phyloP scores from a whole-genome alignment of 108 stramenopile genomes.

The Cyclotella choctawhatcheeana region DNA sequence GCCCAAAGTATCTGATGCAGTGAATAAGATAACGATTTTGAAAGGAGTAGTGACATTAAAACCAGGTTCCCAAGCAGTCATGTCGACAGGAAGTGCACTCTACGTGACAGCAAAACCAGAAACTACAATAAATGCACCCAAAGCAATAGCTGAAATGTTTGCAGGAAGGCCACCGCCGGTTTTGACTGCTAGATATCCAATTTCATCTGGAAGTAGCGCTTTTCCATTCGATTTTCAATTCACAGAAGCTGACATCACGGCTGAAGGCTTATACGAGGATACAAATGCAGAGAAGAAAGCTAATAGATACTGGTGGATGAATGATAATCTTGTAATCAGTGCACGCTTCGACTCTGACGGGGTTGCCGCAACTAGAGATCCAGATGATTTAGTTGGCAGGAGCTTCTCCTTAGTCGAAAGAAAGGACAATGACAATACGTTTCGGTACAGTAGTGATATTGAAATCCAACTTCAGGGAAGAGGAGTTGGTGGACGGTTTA shows the following conservation, averaged over 20 bases:
- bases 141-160: slow-evolving; percentile 49
- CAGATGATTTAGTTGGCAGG: slow-evolving; percentile 64
- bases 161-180: slow-evolving; percentile 68
- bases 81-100: slow-evolving; percentile 29
- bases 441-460: neutral
- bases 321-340: slow-evolving; percentile 59
- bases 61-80: neutral
- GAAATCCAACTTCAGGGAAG: slow-evolving; percentile 14
- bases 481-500: slow-evolving; percentile 26
- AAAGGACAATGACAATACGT: neutral
- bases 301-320: slow-evolving; percentile 47
- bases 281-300: slow-evolving; percentile 10
- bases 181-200: slow-evolving; percentile 46
- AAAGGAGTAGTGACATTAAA: neutral
- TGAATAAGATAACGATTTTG: neutral
- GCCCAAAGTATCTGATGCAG: neutral
- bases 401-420: neutral
- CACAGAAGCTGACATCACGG: slow-evolving; percentile 45
- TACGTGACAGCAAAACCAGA: slow-evolving; percentile 64
- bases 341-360: slow-evolving; percentile 67
- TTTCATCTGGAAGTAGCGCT: neutral
- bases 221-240: slow-evolving; percentile 57
- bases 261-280: slow-evolving; percentile 39
- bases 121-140: slow-evolving; percentile 56
- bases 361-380: slow-evolving; percentile 64